Percentiles rank a stretch among this genome's conserved stretches.
Conservation (phyloP, 345 rosid genomes). For the Gossypium mustelinum region DNA sequence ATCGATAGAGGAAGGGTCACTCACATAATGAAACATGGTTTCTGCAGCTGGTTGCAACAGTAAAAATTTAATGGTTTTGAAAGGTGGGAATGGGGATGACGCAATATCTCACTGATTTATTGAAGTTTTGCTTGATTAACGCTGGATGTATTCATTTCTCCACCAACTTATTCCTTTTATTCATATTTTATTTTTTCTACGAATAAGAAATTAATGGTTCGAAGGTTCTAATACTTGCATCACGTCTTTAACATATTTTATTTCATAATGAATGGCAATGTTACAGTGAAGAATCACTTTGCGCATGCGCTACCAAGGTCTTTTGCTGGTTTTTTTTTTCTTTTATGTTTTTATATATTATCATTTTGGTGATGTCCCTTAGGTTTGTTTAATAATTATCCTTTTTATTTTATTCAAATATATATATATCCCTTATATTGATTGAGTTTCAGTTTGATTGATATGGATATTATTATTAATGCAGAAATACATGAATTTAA, state of each 20-base stretch:
- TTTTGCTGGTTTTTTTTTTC: background rate
- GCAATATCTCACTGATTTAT: background rate
- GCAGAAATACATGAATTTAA: fast-evolving
- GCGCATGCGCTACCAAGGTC: background rate
- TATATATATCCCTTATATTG: too few species aligned
- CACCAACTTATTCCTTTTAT: background rate
- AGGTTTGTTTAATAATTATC: background rate
- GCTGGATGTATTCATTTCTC: background rate
- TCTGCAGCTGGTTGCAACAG: background rate
- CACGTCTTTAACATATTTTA: background rate
- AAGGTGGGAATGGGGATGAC: background rate
- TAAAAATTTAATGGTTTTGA: background rate
- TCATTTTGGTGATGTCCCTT: background rate
- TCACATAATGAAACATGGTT: too few species aligned
- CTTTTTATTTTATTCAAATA: too few species aligned
- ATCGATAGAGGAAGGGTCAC: background rate
- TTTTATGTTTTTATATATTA: background rate
- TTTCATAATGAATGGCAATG: background rate
- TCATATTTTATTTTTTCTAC: background rate
- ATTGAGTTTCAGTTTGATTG: too few species aligned
- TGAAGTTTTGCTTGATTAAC: background rate
- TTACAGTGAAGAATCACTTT: background rate
- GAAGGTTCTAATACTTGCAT: background rate
- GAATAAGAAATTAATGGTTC: background rate
- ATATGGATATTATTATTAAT: too few species aligned